These are phyloP conservation scores for Boletus reticuloceps DNA, from an alignment of 768 basidiomycete genomes.

Conservation along the genomic window DNA sequence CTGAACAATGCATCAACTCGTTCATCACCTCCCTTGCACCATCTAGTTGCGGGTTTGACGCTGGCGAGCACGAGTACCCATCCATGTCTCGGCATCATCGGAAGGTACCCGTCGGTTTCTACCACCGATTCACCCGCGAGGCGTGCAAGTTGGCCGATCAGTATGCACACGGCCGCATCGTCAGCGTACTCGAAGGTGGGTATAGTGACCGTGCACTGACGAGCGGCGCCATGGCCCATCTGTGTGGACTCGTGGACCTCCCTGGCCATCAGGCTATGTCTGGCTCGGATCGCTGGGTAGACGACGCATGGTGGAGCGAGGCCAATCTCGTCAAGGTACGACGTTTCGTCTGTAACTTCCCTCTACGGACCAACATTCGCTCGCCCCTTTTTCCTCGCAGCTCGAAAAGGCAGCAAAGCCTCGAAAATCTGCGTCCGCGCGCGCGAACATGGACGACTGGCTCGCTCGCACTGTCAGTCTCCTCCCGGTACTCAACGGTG, in stretches of 20 bases:
- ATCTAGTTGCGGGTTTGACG: slow-evolving; percentile 88
- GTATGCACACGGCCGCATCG: slow-evolving; percentile 64
- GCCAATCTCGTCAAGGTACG: slow-evolving; percentile 58
- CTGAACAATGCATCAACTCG: not conserved
- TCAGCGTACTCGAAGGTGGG: slow-evolving; percentile 94
- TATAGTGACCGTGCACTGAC: slow-evolving; percentile 88
- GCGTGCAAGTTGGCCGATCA: slow-evolving; percentile 59
- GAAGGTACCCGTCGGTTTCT: slow-evolving; percentile 87
- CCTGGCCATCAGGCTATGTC: not conserved
- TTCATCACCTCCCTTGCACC: not conserved
- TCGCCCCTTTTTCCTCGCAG: slow-evolving; percentile 32
- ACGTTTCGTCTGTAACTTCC: not conserved
- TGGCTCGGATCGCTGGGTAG: slow-evolving; percentile 24
- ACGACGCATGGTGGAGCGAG: slow-evolving; percentile 61
- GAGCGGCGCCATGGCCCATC: slow-evolving; percentile 80
- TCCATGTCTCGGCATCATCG: slow-evolving; percentile 92
- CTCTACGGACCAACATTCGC: no score
- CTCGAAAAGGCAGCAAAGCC: slow-evolving; percentile 66
- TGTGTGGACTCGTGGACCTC: slow-evolving; percentile 56
- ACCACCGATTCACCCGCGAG: slow-evolving; percentile 77
- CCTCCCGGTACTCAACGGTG: slow-evolving; percentile 6
- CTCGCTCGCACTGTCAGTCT: slow-evolving; percentile 47
- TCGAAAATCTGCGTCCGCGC: slow-evolving; percentile 42
- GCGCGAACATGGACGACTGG: slow-evolving; percentile 47
- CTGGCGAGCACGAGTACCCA: slow-evolving; percentile 85